Conservation (phyloP, 108 stramenopile genomes). For the Fragilariopsis cylindrus region DNA sequence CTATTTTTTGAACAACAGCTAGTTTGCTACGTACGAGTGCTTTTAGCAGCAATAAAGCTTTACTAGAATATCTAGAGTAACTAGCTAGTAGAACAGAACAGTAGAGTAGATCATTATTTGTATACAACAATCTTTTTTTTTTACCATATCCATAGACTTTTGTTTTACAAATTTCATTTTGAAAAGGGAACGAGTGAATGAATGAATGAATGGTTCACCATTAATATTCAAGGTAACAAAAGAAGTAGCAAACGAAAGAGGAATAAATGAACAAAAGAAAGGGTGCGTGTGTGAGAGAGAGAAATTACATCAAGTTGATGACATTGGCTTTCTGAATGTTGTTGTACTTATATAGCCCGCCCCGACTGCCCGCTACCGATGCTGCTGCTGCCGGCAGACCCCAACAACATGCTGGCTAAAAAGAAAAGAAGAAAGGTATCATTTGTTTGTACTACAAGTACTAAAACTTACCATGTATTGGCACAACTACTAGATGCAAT, state of each 20-base stretch:
- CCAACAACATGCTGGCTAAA: neutral
- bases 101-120: too few species aligned
- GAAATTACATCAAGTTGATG: neutral
- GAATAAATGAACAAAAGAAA: neutral
- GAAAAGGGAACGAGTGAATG: neutral
- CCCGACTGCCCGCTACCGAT: neutral
- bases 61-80: too few species aligned
- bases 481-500: constrained; percentile 58
- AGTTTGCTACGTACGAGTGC: too few species aligned
- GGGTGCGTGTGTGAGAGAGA: neutral
- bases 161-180: neutral
- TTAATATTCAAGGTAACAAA: neutral
- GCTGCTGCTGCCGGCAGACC: neutral
- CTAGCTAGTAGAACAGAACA: too few species aligned
- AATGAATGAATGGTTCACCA: neutral
- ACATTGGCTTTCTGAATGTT: neutral
- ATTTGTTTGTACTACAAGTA: neutral
- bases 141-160: constrained; percentile 25
- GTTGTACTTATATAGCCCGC: neutral
- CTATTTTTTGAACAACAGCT: too few species aligned
- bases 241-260: neutral
- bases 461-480: constrained; percentile 43
- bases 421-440: neutral
- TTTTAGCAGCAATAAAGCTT: too few species aligned
- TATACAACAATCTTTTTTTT: neutral